Conservation (phyloP, 768 basidiomycete species). For the Suillus americanus region DNA sequence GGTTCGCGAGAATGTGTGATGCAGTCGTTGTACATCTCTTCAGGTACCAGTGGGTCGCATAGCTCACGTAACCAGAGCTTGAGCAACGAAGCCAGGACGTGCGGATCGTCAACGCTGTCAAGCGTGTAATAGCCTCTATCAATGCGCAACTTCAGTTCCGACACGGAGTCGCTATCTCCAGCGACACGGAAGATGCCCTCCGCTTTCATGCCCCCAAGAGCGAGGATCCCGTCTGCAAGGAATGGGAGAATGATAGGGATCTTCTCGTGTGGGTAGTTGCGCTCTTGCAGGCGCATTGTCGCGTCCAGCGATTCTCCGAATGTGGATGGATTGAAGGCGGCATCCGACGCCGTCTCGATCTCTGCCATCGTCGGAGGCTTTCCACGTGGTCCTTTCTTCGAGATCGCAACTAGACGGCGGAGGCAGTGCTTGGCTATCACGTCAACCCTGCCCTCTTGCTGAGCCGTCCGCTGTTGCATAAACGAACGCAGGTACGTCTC, state of each 20-base stretch:
- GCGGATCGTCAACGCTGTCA: slow-evolving; percentile 87
- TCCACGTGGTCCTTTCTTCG: slow-evolving; percentile 83
- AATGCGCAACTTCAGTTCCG: slow-evolving; percentile 85
- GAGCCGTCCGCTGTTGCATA: slow-evolving; percentile 64
- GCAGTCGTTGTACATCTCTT: slow-evolving; percentile 90
- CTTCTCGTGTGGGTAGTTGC: slow-evolving; percentile 80
- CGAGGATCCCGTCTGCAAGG: slow-evolving; percentile 88
- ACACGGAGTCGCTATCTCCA: slow-evolving; percentile 86
- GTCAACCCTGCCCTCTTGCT: slow-evolving; percentile 76
- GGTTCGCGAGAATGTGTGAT: slow-evolving; percentile 68
- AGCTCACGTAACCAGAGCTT: slow-evolving; percentile 95
- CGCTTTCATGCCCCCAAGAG: slow-evolving; percentile 77
- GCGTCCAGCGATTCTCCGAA: slow-evolving; percentile 90
- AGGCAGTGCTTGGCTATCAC: slow-evolving; percentile 91
- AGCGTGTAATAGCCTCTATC: slow-evolving; percentile 90
- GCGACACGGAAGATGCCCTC: slow-evolving; percentile 95
- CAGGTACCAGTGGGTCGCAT: slow-evolving; percentile 87
- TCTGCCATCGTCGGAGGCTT: slow-evolving; percentile 80
- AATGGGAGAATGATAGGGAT: slow-evolving; percentile 94
- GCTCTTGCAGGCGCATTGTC: slow-evolving; percentile 80
- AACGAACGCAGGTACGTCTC: slow-evolving; percentile 83
- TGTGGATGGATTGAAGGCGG: slow-evolving; percentile 92
- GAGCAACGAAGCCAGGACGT: slow-evolving; percentile 84
- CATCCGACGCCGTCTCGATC: slow-evolving; percentile 93
- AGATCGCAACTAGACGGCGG: slow-evolving; percentile 70